These are phyloP conservation scores for Rutstroemia sp. DNA, from an alignment of 2,329 filamentous ascomycete species.

Conservation along the genomic window DNA sequence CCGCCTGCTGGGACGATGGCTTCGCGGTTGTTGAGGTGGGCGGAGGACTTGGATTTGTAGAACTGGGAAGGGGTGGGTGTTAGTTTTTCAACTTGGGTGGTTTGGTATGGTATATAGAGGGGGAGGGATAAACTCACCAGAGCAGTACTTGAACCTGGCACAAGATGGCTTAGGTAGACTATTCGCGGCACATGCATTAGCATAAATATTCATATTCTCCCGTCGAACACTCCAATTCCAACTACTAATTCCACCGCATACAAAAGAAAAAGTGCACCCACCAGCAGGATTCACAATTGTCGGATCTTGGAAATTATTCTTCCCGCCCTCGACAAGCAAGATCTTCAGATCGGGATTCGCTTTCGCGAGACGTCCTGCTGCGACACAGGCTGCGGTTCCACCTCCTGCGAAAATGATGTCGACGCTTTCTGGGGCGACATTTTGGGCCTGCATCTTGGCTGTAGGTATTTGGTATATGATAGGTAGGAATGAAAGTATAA, in stretches of 20 bases:
- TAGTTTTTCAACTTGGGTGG: no score
- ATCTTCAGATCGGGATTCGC: slow-evolving; percentile 42
- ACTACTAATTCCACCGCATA: no score
- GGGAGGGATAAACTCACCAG: slow-evolving; percentile 17
- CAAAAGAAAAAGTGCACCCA: no score
- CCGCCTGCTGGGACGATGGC: slow-evolving; percentile 35
- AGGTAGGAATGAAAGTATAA: not conserved
- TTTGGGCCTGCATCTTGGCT: slow-evolving; percentile 23
- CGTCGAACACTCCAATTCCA: no score
- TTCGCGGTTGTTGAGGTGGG: slow-evolving; percentile 39
- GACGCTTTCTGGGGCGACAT: slow-evolving; percentile 31
- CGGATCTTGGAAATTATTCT: slow-evolving; percentile 44
- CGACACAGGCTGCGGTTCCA: slow-evolving; percentile 41
- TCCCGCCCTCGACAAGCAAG: slow-evolving; percentile 46
- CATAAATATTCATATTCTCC: slow-evolving; percentile 14
- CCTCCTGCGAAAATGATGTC: slow-evolving; percentile 46
- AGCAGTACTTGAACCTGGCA: slow-evolving; percentile 40
- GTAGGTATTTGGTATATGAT: not conserved
- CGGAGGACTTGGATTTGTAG: slow-evolving; percentile 40
- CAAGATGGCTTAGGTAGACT: slow-evolving; percentile 41
- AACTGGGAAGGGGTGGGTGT: slow-evolving; percentile 38
- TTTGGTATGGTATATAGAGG: not conserved
- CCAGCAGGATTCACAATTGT: slow-evolving; percentile 41
- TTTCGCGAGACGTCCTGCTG: slow-evolving; percentile 43
- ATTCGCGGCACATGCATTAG: not conserved